Conservation (phyloP, 1,139 yeast genomes). For the Suhomyces panamericanus region DNA sequence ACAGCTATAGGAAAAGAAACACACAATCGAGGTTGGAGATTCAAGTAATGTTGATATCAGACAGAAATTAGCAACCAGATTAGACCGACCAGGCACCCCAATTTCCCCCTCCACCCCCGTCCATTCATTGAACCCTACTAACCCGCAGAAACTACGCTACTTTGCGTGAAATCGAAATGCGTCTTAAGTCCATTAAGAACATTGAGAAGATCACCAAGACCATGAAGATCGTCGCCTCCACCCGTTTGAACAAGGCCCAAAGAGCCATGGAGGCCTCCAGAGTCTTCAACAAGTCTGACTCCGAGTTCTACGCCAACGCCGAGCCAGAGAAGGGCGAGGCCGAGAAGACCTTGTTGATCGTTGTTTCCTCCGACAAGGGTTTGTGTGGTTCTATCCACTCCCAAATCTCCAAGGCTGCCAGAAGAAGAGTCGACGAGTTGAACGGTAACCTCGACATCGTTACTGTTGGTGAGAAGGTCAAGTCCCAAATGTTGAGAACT, state of each 20-base stretch:
- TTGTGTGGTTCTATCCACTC: constrained; percentile 98
- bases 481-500: constrained; percentile 84
- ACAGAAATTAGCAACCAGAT: too few species aligned
- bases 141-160: constrained; percentile 86
- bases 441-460: constrained; percentile 76
- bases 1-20: too few species aligned
- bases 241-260: constrained; percentile 94
- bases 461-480: constrained; percentile 92
- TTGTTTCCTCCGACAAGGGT: constrained; percentile 96
- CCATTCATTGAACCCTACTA: constrained; percentile 15
- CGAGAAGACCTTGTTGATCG: constrained; percentile 72
- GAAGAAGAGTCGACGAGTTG: constrained; percentile 59
- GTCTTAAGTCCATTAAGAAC: constrained; percentile 97
- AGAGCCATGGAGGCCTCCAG: constrained; percentile 91
- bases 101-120: background rate
- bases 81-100: background rate
- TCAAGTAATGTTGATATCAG: too few species aligned
- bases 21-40: too few species aligned
- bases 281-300: constrained; percentile 77
- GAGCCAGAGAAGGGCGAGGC: constrained; percentile 64
- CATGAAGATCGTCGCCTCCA: constrained; percentile 98
- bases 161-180: constrained; percentile 96
- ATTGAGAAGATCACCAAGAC: constrained; percentile 99
- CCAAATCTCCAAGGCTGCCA: constrained; percentile 86
- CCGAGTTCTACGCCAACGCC: constrained; percentile 76